A percentile compares a stretch with the other conserved stretches of the same genome.
phyloP scores from a whole-genome alignment of 305 asterid genomes.

The Fraxinus latifolia region DNA sequence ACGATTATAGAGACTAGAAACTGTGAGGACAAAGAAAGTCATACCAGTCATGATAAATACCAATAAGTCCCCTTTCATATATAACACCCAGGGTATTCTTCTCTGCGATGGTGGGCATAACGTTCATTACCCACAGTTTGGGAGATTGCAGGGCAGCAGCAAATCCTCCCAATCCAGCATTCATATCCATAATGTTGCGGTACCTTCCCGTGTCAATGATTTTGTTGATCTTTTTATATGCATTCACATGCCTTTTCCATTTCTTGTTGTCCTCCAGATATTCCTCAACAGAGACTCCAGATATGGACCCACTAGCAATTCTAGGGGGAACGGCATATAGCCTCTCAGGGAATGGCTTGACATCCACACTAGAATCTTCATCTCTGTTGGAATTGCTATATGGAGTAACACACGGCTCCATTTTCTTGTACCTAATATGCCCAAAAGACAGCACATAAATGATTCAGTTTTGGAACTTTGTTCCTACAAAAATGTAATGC shows the following conservation, averaged over 20 bases:
- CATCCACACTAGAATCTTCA: slow-evolving; percentile 25
- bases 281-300: slow-evolving; percentile 64
- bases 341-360: slow-evolving; percentile 85
- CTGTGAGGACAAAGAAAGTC: slow-evolving; percentile 10
- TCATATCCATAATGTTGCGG: slow-evolving; percentile 97
- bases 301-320: slow-evolving; percentile 67
- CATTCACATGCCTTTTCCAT: slow-evolving; percentile 83
- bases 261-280: slow-evolving; percentile 67
- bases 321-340: slow-evolving; percentile 79
- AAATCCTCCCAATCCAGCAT: slow-evolving; percentile 89
- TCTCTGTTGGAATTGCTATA: slow-evolving; percentile 37
- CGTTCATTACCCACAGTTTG: slow-evolving; percentile 94
- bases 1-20: not conserved
- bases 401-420: slow-evolving; percentile 79
- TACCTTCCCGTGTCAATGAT: slow-evolving; percentile 87
- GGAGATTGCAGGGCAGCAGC: slow-evolving; percentile 82
- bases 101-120: slow-evolving; percentile 77
- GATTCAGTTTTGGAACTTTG: slow-evolving; percentile 1
- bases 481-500: not conserved
- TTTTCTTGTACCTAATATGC: slow-evolving; percentile 73
- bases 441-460: not conserved
- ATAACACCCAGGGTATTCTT: slow-evolving; percentile 74
- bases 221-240: slow-evolving; percentile 69
- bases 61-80: slow-evolving; percentile 80
- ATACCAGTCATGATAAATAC: slow-evolving; percentile 91